Evolutionary conservation across 73 alveolate genomes (phyloP), one percentile per base, ranked within the genome.

Genomic region (Paramecium sexaurelia): DNA sequence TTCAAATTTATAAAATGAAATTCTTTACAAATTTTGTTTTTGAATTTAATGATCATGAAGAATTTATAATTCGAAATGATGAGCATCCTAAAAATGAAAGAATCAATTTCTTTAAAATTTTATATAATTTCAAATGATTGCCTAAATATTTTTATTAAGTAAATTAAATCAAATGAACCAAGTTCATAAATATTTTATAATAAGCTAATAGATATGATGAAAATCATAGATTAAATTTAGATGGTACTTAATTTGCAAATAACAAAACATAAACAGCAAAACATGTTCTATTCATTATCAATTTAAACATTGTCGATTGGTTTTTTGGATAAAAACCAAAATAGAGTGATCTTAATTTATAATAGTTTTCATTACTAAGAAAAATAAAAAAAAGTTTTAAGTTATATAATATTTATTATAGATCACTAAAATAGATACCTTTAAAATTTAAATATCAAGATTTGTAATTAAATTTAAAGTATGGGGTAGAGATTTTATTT

Each of bases 1-100:
- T 9, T 22, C 68, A 20, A 78, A 78, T 78, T 27, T 78, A 11
- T 29, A 37, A 10, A 55, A 78, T 45, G 75, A 39, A 0, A 78
- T 43, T 2, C 7, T 41, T 3, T 41, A 39, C 15, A 24, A 78
- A 22, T 19, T 78, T 9, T 78, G 90, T 43, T 43, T 19, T 9
- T 24, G 55, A 6, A 27, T 78, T 29, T 75, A 78, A 29, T 78
- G 90, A 73, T 40, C 90, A 73, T 24, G 90, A 78, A 43, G 90
- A 78, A 78, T 73, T 73, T 36, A 73, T 36, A 2, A 73, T 73
- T 33, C 32, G 19, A 19, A 73, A 73, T 5, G 57, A 73, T 73
- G 87, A 73, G 3, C 66, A 36, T 41, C 90, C 90, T 22, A 75
- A 78, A 41, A 51, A 51, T n/a, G n/a, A n/a, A n/a, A n/a, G n/a